phyloP scores from a whole-genome alignment of 257 asterid species.

The Perilla frutescens region DNA sequence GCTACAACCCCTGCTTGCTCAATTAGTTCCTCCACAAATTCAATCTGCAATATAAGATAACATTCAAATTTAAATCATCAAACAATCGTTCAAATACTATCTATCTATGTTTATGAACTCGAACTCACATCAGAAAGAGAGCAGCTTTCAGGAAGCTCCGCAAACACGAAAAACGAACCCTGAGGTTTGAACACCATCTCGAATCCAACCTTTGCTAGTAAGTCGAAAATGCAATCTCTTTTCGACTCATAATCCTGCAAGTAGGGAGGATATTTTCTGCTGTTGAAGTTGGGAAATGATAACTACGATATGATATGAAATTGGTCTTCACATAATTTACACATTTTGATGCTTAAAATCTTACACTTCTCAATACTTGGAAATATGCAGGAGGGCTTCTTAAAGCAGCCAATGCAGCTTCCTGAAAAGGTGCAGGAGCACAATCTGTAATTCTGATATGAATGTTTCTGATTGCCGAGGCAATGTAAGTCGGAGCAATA shows the following conservation, averaged over 20 bases:
- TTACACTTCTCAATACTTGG: constrained; percentile 58
- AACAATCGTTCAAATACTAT: no score
- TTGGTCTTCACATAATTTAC: no score
- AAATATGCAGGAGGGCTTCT: constrained; percentile 68
- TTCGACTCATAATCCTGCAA: constrained; percentile 75
- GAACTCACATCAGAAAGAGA: constrained; percentile 72
- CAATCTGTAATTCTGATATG: constrained; percentile 73
- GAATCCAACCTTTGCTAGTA: constrained; percentile 78
- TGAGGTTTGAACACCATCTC: constrained; percentile 57
- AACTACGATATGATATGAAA: no score
- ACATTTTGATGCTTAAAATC: constrained; percentile 13
- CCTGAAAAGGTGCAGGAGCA: constrained; percentile 96
- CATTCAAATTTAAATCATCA: not conserved
- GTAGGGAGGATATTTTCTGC: constrained; percentile 2
- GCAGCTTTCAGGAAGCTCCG: constrained; percentile 78
- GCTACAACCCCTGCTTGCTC: constrained; percentile 89
- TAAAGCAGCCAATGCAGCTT: constrained; percentile 86
- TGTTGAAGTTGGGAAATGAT: no score
- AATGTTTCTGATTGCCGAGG: constrained; percentile 82
- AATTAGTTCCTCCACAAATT: constrained; percentile 75
- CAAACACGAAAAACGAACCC: constrained; percentile 80
- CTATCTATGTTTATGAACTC: not conserved
- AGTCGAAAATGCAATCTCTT: constrained; percentile 61
- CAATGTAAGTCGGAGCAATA: constrained; percentile 69
- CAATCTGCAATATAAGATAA: constrained; percentile 51